These are phyloP conservation scores for Rhodotorula sp. DNA, from an alignment of 1,284 basidiomycete species.

Conservation along the genomic window DNA sequence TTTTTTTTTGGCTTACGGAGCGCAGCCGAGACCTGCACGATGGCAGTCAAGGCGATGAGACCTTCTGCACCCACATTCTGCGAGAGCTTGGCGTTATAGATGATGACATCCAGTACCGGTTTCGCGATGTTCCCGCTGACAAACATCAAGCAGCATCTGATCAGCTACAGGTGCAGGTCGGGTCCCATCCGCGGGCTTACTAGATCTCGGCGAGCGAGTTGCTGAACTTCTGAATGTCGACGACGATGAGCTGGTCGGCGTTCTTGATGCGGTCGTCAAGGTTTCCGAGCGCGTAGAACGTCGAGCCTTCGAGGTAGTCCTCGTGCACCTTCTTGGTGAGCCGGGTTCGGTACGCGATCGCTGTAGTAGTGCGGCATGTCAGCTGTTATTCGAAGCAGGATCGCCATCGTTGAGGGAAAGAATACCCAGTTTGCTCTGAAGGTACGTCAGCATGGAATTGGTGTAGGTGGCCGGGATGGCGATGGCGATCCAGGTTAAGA, in stretches of 20 bases:
- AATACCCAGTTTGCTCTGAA: conserved; percentile 76
- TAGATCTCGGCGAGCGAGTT: conserved; percentile 90
- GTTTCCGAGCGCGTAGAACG: conserved; percentile 89
- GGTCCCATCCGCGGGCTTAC: conserved; percentile 1
- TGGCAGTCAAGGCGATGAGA: conserved; percentile 74
- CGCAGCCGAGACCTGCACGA: conserved; percentile 77
- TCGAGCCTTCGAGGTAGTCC: conserved; percentile 75
- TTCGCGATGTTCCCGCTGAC: conserved; percentile 76
- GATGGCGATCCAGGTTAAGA: conserved; percentile 74
- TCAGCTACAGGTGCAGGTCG: background rate
- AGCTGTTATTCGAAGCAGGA: background rate
- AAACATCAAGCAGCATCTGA: too few species aligned
- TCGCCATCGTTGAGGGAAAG: background rate
- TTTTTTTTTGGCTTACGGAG: conserved; percentile 59
- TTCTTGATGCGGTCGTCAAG: conserved; percentile 94
- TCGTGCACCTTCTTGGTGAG: conserved; percentile 79
- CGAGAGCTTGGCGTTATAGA: conserved; percentile 95
- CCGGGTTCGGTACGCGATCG: conserved; percentile 85
- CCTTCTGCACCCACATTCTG: conserved; percentile 94
- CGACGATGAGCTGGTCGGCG: conserved; percentile 95
- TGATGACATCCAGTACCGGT: conserved; percentile 76
- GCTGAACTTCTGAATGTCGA: conserved; percentile 93
- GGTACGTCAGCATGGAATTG: conserved; percentile 91
- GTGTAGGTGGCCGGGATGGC: conserved; percentile 70
- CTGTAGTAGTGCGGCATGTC: conserved; percentile 42